Percentiles rank a stretch among this genome's conserved stretches.
These are phyloP conservation scores for Kwoniella europaea DNA, from an alignment of 768 basidiomycete species.

Conservation along the genomic window DNA sequence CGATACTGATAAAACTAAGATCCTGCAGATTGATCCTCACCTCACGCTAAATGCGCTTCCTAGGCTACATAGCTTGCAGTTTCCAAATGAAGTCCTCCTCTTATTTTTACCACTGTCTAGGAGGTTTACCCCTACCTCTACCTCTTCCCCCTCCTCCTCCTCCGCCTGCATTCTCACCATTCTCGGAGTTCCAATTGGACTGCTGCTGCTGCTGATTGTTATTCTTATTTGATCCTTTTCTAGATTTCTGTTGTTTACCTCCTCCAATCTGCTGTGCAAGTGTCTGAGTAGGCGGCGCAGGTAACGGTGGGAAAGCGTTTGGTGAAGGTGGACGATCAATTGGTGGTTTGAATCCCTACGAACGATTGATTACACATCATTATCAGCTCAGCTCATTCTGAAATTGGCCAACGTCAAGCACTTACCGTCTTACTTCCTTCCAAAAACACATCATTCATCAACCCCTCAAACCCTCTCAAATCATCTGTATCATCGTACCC, in stretches of 20 bases:
- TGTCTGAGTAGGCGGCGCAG: neutral
- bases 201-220: neutral
- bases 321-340: conserved; percentile 17
- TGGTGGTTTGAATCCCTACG: conserved; percentile 45
- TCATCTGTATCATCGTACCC: conserved; percentile 68
- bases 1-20: neutral
- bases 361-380: neutral
- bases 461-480: conserved; percentile 72
- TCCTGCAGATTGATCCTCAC: neutral
- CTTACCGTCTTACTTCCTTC: conserved; percentile 59
- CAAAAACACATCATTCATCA: conserved; percentile 69
- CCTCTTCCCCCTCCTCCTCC: neutral
- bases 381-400: neutral
- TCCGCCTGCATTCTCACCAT: neutral
- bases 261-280: neutral
- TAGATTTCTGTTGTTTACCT: conserved; percentile 6
- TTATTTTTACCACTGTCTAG: neutral
- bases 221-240: conserved; percentile 10
- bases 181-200: neutral
- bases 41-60: neutral
- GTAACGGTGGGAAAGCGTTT: conserved; percentile 15
- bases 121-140: neutral
- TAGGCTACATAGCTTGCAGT: no score
- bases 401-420: no score
- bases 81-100: no score